A percentile compares a stretch with the other conserved stretches of the same genome.
Evolutionary conservation across 225 moss, liverwort and hornwort species (phyloP).

Genomic region (Rhytidiadelphus loreus): DNA sequence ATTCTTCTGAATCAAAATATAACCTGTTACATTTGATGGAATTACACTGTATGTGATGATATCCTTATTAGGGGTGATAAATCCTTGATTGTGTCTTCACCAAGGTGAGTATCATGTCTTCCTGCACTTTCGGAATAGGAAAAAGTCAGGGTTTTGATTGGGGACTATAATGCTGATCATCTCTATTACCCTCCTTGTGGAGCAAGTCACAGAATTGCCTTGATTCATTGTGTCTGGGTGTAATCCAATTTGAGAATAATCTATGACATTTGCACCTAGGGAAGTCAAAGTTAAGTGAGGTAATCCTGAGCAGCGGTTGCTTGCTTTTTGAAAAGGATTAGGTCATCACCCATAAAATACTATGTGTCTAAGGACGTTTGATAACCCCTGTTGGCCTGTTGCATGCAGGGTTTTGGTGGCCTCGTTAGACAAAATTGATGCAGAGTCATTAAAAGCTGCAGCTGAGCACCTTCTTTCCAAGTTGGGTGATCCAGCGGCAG

Average conservation of each 20-base stretch:
- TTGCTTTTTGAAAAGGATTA: not conserved
- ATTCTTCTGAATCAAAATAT: not conserved
- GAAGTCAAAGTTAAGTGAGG: not conserved
- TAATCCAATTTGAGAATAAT: not conserved
- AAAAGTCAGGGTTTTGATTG: not conserved
- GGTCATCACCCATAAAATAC: no score
- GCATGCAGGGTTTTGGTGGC: slow-evolving; percentile 65
- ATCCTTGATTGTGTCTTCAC: not conserved
- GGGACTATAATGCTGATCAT: not conserved
- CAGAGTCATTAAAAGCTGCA: slow-evolving; percentile 69
- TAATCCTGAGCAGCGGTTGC: not conserved
- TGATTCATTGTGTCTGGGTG: not conserved
- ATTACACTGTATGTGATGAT: not conserved
- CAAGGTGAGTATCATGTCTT: not conserved
- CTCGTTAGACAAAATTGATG: slow-evolving; percentile 51
- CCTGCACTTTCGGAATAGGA: not conserved
- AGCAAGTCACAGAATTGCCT: no score
- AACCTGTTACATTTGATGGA: not conserved
- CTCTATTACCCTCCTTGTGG: not conserved
- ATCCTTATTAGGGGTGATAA: not conserved
- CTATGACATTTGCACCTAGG: not conserved
- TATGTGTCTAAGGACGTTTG: not conserved
- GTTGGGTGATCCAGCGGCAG: slow-evolving; percentile 81
- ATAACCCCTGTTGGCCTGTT: not conserved
- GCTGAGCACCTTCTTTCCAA: slow-evolving; percentile 65